These are phyloP conservation scores for Stephanodiscus triporus DNA, from an alignment of 108 stramenopile genomes.

Conservation along the genomic window DNA sequence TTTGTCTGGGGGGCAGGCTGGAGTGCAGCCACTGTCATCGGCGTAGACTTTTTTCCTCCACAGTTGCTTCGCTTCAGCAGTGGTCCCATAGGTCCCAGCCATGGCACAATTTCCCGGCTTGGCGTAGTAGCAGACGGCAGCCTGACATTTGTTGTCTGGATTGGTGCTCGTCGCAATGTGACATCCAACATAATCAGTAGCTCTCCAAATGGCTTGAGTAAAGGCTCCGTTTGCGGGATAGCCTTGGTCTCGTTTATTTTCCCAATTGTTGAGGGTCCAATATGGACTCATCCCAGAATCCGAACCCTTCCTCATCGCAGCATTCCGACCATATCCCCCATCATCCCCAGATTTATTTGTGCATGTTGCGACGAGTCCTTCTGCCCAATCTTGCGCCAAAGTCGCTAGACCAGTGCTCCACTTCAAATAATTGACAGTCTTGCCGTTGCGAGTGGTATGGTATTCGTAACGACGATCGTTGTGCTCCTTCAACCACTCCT, in stretches of 20 bases:
- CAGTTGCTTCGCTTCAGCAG: neutral
- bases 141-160: neutral
- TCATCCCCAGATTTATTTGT: neutral
- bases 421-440: neutral
- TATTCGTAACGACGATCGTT: neutral
- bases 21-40: neutral
- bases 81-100: neutral
- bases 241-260: neutral
- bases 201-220: neutral
- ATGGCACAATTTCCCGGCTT: neutral
- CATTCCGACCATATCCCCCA: neutral
- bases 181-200: neutral
- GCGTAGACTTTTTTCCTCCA: neutral
- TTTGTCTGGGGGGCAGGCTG: neutral
- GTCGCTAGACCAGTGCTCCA: neutral
- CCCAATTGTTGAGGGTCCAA: neutral
- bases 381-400: neutral
- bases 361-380: neutral
- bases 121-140: conserved; percentile 1
- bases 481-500: neutral
- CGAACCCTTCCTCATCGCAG: neutral
- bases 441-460: neutral
- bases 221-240: neutral
- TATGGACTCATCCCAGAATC: too few relatives aligned
- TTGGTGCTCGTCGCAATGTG: neutral